Conservation (phyloP, 768 basidiomycete species). For the Brasilioporus rufonigricans region DNA sequence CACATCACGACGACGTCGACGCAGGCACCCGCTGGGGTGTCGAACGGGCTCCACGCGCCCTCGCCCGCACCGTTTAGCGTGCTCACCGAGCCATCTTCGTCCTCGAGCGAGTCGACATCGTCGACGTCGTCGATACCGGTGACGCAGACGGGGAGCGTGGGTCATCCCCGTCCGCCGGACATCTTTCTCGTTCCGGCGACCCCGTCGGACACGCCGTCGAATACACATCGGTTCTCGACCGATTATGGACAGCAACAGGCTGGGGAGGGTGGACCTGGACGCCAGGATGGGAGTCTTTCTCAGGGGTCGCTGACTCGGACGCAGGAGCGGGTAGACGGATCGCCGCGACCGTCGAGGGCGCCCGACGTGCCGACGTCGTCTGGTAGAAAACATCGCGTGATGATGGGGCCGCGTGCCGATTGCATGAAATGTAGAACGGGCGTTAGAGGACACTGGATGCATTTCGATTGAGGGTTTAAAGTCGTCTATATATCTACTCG, state of each 20-base stretch:
- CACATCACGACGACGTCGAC: constrained; percentile 22
- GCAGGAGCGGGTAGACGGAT: constrained; percentile 18
- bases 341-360: constrained; percentile 12
- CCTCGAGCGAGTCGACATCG: constrained; percentile 18
- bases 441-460: constrained; percentile 72
- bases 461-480: constrained; percentile 47
- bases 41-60: constrained; percentile 2
- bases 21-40: neutral
- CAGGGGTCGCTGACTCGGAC: no score
- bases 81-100: constrained; percentile 22
- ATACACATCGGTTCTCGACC: constrained; percentile 1
- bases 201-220: constrained; percentile 18
- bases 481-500: neutral
- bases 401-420: constrained; percentile 70
- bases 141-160: neutral
- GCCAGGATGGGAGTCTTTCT: no score
- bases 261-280: neutral
- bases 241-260: neutral
- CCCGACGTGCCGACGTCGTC: constrained; percentile 14
- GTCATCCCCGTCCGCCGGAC: constrained; percentile 19
- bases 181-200: constrained; percentile 30
- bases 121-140: constrained; percentile 12
- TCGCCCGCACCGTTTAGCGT: constrained; percentile 28
- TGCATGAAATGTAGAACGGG: constrained; percentile 64
- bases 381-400: constrained; percentile 47